phyloP scores from a whole-genome alignment of 768 basidiomycete genomes.

The Lanmaoa rubissima region DNA sequence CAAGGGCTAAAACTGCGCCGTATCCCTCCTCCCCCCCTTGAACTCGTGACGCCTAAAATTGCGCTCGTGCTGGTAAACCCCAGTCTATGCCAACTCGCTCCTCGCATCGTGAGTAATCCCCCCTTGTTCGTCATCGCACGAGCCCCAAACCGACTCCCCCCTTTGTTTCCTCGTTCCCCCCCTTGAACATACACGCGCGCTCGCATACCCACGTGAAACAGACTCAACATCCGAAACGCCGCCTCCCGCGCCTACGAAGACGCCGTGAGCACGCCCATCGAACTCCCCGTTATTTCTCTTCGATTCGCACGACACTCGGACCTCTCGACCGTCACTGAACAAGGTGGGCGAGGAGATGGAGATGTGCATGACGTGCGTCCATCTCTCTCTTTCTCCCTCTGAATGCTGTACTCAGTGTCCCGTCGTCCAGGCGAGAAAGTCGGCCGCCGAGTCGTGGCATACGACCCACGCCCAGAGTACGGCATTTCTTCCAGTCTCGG shows the following conservation, averaged over 20 bases:
- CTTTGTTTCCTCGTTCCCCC: background rate
- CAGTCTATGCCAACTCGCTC: slow-evolving; percentile 32
- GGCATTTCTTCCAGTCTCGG: background rate
- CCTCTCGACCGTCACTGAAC: background rate
- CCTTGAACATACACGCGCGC: too few relatives aligned
- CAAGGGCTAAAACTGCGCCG: background rate
- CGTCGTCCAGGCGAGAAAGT: slow-evolving; percentile 6
- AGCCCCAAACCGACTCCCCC: too few relatives aligned
- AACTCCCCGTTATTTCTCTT: slow-evolving; percentile 20
- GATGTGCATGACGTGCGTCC: background rate
- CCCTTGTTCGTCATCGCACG: too few relatives aligned
- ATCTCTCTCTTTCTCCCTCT: background rate
- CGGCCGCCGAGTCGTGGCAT: slow-evolving; percentile 15
- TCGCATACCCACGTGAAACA: background rate
- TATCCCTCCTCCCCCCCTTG: background rate
- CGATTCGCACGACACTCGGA: slow-evolving; percentile 23
- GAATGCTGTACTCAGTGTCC: too few relatives aligned
- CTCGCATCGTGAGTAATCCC: slow-evolving; percentile 24
- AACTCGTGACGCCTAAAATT: too few relatives aligned
- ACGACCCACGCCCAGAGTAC: slow-evolving; percentile 6
- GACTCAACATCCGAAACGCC: slow-evolving; percentile 29
- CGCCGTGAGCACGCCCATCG: background rate
- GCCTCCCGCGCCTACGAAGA: slow-evolving; percentile 13
- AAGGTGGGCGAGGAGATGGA: background rate
- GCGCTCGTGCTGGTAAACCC: background rate